A percentile compares a stretch with the other conserved stretches of the same genome.
Evolutionary conservation across 148 eudicot genomes (phyloP).

Genomic region (Diospyros lotus): DNA sequence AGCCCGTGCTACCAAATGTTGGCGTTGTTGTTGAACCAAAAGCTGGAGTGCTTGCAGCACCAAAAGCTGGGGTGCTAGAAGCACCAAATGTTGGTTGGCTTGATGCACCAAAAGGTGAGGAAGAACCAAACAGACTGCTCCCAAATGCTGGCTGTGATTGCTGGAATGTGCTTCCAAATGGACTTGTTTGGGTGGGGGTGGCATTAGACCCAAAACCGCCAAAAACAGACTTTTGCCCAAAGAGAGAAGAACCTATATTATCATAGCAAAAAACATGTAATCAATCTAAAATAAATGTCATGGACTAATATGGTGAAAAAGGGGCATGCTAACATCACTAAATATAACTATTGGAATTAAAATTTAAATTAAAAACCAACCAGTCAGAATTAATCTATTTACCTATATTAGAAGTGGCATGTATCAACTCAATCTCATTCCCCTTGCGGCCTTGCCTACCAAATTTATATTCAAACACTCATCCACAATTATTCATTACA

Average conservation of each 20-base stretch:
- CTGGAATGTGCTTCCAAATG: constrained; percentile 80
- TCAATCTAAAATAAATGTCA: not conserved
- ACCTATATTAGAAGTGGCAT: no score
- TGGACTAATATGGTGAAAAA: not conserved
- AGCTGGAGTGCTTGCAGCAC: constrained; percentile 31
- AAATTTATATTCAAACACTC: no score
- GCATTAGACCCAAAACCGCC: constrained; percentile 76
- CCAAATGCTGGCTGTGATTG: constrained; percentile 93
- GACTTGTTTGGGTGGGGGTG: constrained; percentile 66
- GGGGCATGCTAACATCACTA: not conserved
- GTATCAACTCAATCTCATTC: not conserved
- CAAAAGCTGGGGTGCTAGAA: constrained; percentile 41
- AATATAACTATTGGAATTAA: not conserved
- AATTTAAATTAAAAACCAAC: not conserved
- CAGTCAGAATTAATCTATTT: not conserved
- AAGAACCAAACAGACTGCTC: constrained; percentile 60
- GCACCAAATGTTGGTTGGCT: constrained; percentile 66
- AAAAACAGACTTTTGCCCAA: constrained; percentile 82
- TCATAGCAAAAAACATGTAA: not conserved
- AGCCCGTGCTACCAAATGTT: constrained; percentile 43
- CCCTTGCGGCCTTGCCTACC: not conserved
- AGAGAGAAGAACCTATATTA: constrained; percentile 56
- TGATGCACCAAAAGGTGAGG: constrained; percentile 71
- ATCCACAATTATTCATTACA: no score
- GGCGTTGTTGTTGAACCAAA: constrained; percentile 39